Base-by-base conservation (phyloP, 495 filamentous ascomycete genomes). In the Lepraria neglecta region DNA sequence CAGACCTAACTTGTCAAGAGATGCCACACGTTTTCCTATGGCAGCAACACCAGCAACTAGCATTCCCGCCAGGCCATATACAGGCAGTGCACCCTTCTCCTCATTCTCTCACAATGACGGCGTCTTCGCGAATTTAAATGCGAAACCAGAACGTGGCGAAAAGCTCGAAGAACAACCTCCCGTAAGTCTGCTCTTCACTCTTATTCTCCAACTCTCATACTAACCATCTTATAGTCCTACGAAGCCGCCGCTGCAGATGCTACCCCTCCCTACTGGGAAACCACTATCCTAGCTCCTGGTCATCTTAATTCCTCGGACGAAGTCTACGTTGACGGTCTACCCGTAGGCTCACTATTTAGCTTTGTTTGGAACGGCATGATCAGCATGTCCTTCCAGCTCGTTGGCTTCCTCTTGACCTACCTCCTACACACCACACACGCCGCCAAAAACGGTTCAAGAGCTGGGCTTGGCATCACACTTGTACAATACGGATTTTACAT, bases 311-410 rank as follows among this genome's bases (percentile, higher is more conserved):
- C 86, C 3, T 80, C 81, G 35, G 91, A 97, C 68, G 94, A 97
- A 73, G 94, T 98, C 53, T 98, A 90, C 71, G 87, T 97, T 46
- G 92, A 98, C 71, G 95, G 94, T 65, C 81, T 98, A 65, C 91
- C 95, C 3, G 95, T 98, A 63, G 94, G 94, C 69, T 95, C 91
- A 40, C 76, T 97, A 66, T 97, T 97, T 78, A 87, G 85, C 58
- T 98, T 98, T 69, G 77, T 96, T 62, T 98, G 95, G 95, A 98
- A 98, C 73, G 92, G 84, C 71, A 92, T 97, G 87, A 97, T 98
- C 66, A 92, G 89, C 54, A 90, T 95, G 87, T 94, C 90, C n/a
- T 97, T 98, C 80, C 89, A 94, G 68, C 80, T 97, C 60, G 89
- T 96, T 72, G 94, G 95, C 48, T 98, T 98, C 79, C 84, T 98